Conservation (phyloP, 2,329 filamentous ascomycete species). For the Bipolaris cookei region DNA sequence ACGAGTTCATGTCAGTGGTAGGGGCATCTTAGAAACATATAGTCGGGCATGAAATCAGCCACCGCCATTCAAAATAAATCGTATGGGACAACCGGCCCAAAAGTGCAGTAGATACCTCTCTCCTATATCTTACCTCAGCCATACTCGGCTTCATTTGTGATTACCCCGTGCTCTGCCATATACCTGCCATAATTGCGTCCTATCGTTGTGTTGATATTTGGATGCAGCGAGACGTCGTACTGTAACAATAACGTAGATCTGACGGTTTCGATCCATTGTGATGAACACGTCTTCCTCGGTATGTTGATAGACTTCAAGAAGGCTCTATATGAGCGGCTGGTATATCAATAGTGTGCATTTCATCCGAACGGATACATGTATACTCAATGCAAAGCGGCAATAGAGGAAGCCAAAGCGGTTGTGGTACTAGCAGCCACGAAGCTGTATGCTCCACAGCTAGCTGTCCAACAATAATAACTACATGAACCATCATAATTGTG, state of each 20-base stretch:
- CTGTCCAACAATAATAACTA: slow-evolving; percentile 6
- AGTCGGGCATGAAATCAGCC: background rate
- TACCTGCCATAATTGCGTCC: background rate
- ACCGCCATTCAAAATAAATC: no score
- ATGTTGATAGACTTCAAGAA: slow-evolving; percentile 66
- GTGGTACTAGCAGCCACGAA: slow-evolving; percentile 12
- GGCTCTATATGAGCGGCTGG: slow-evolving; percentile 60
- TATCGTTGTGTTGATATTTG: background rate
- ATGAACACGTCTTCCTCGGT: slow-evolving; percentile 64
- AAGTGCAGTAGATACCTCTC: no score
- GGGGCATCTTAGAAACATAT: background rate
- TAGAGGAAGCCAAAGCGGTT: slow-evolving; percentile 16
- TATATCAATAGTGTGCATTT: slow-evolving; percentile 64
- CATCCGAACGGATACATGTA: slow-evolving; percentile 64
- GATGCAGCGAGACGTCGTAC: background rate
- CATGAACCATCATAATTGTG: background rate
- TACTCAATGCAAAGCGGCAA: slow-evolving; percentile 56
- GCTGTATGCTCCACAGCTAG: background rate
- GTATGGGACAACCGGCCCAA: no score
- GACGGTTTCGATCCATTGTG: slow-evolving; percentile 59
- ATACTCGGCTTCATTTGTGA: no score
- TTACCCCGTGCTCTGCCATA: background rate
- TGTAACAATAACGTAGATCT: slow-evolving; percentile 66
- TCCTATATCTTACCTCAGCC: no score
- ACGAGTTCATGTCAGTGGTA: background rate